phyloP scores from a whole-genome alignment of 2,329 filamentous ascomycete species.

The Phaeosphaeria sp. region DNA sequence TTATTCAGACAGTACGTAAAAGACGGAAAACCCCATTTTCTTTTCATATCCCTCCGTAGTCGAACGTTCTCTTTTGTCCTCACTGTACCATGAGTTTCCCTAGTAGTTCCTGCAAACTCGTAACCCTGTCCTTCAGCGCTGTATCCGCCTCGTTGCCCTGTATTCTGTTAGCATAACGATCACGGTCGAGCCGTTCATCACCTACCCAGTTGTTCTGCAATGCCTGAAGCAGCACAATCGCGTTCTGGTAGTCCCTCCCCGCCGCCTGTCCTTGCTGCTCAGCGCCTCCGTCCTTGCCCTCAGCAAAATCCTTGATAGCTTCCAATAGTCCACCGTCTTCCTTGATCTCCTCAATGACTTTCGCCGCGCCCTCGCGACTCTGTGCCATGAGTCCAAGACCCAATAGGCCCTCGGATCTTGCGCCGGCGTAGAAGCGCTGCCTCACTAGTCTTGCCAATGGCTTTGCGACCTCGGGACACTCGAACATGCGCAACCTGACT shows the following conservation, averaged over 20 bases:
- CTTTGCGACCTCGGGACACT: conserved; percentile 37
- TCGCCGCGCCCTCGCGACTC: conserved; percentile 32
- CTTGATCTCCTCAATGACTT: conserved; percentile 36
- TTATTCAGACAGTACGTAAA: no score
- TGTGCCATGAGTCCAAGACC: conserved; percentile 46
- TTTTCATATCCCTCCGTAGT: no score
- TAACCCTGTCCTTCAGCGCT: conserved; percentile 28
- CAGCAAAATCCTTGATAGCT: conserved; percentile 42
- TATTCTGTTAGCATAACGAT: conserved; percentile 15
- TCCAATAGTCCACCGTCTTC: conserved; percentile 37
- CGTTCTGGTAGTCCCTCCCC: conserved; percentile 44
- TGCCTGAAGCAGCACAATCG: conserved; percentile 44
- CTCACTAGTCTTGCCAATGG: conserved; percentile 41
- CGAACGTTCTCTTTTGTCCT: no score
- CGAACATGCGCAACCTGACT: conserved; percentile 32
- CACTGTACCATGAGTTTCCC: conserved; percentile 28
- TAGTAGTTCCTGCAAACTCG: conserved; percentile 28
- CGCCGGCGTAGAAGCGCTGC: conserved; percentile 45
- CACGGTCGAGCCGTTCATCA: neutral
- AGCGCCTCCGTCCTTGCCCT: conserved; percentile 30
- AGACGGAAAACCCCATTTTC: no score
- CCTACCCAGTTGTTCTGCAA: conserved; percentile 43
- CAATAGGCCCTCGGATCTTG: conserved; percentile 43
- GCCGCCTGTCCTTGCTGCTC: conserved; percentile 29
- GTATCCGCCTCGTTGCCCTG: conserved; percentile 32